Base-by-base conservation (phyloP, 176 grass and related monocot species). In the Tillandsia leiboldiana region DNA sequence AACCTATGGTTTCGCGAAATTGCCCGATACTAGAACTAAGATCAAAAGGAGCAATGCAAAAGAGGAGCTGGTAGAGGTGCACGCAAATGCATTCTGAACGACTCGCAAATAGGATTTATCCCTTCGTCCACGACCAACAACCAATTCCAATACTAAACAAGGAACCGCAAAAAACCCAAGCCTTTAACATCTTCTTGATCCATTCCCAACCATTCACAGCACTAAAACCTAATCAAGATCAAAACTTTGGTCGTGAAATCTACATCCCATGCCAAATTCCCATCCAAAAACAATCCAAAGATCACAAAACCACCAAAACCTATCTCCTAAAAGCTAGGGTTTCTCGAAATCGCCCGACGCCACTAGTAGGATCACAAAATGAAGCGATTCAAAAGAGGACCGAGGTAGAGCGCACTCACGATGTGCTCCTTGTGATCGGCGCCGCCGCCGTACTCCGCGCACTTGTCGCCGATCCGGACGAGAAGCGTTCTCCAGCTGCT, bases 391-490 rank as follows among this genome's bases (percentile, higher is more conserved):
- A 42, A 68, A 42, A 1, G 48, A 57, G 13, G 0, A 28, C 63
- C 26, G 50, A 12, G 27, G n/a, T 27, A 10, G 29, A 27, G 18
- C 76, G 51, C 18, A 64, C 83, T 83, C 22, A 97, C 94, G 70
- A 97, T 86, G 72, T 97, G 94, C 58, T 93, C 89, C 77, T 87
- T 90, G 77, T 87, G 77, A 72, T 97, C 94, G 47, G 80, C 65
- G 47, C 79, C 72, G 48, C 86, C 89, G 52, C 89, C 94, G 75
- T 97, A 97, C 74, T 97, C 94, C 18, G 79, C 74, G 80, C 89
- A 97, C 76, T 82, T 81, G 72, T 97, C 94, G 62, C 94, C 89
- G 74, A 97, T 87, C 71, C 89, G 81, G 57, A 93, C 79, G 53
- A 97, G 83, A 75, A 93, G 84, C 53, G 72, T 74, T 77, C 82